These are phyloP conservation scores for Aspergillus bertholletiae DNA, from an alignment of 495 filamentous ascomycete genomes.

Conservation along the genomic window DNA sequence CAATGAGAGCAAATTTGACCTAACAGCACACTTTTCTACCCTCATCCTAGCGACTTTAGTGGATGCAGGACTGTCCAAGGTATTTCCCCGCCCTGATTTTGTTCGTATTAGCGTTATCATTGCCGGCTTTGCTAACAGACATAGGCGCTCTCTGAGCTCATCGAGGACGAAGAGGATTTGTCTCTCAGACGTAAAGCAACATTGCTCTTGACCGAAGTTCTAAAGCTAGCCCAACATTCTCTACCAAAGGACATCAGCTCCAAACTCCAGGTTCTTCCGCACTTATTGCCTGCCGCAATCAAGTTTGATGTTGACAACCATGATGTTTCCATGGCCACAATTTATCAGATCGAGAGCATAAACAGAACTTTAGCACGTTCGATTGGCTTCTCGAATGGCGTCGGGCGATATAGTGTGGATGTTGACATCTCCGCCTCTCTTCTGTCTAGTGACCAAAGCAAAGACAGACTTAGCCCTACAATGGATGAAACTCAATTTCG, in stretches of 20 bases:
- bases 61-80: conserved; percentile 72
- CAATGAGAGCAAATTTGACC: conserved; percentile 67
- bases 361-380: conserved; percentile 91
- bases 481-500: conserved; percentile 90
- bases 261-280: conserved; percentile 78
- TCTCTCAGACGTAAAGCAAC: conserved; percentile 84
- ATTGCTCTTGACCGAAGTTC: conserved; percentile 80
- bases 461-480: conserved; percentile 64
- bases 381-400: conserved; percentile 35
- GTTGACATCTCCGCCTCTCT: conserved; percentile 41
- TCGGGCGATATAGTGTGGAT: conserved; percentile 42
- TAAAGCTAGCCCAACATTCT: conserved; percentile 82
- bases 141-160: conserved; percentile 58
- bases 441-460: conserved; percentile 58
- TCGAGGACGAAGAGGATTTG: conserved; percentile 69
- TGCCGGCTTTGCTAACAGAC: conserved; percentile 11
- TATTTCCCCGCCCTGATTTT: conserved; percentile 29
- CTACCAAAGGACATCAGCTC: conserved; percentile 76
- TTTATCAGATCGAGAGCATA: conserved; percentile 97
- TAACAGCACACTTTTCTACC: conserved; percentile 90
- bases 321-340: conserved; percentile 76
- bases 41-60: conserved; percentile 84
- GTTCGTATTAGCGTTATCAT: not conserved
- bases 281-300: conserved; percentile 72
- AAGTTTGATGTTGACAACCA: conserved; percentile 66